phyloP scores from a whole-genome alignment of 2,329 filamentous ascomycete genomes.

The Aspergillus sp. region DNA sequence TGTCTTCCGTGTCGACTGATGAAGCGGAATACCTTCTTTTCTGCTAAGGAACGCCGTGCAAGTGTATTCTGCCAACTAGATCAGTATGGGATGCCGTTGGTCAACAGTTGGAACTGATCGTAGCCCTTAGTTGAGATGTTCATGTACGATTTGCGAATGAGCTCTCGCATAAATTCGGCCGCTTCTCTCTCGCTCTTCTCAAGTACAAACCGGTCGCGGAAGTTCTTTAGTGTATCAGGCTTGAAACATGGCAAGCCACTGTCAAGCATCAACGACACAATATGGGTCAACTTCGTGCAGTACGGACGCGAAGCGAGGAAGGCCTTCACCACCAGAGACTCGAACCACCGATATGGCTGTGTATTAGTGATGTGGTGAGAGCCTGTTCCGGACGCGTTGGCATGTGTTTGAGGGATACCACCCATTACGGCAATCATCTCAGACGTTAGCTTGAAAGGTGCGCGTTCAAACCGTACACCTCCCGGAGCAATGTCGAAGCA shows the following conservation, averaged over 20 bases:
- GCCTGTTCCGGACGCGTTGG: slow-evolving; percentile 21
- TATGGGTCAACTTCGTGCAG: slow-evolving; percentile 78
- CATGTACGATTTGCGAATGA: slow-evolving; percentile 83
- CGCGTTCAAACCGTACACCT: slow-evolving; percentile 94
- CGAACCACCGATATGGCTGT: slow-evolving; percentile 90
- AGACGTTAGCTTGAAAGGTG: slow-evolving; percentile 92
- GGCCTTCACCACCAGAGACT: slow-evolving; percentile 91
- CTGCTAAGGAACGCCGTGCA: not conserved
- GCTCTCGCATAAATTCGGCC: slow-evolving; percentile 82
- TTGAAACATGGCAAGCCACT: slow-evolving; percentile 96
- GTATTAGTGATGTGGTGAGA: slow-evolving; percentile 54
- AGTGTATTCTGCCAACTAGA: not conserved
- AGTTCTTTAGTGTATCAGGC: slow-evolving; percentile 86
- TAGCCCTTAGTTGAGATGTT: slow-evolving; percentile 92
- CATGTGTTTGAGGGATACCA: slow-evolving; percentile 42
- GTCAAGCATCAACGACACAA: slow-evolving; percentile 92
- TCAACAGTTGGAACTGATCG: slow-evolving; percentile 95
- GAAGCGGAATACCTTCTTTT: no score
- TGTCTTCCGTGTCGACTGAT: no score
- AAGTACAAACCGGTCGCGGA: slow-evolving; percentile 84
- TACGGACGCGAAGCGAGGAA: slow-evolving; percentile 85
- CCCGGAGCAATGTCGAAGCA: slow-evolving; percentile 98
- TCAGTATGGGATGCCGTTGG: slow-evolving; percentile 93
- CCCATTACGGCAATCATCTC: slow-evolving; percentile 99
- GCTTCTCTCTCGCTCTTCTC: slow-evolving; percentile 90